Conservation (phyloP, 179 eudicot species). For the Actinidia arguta region DNA sequence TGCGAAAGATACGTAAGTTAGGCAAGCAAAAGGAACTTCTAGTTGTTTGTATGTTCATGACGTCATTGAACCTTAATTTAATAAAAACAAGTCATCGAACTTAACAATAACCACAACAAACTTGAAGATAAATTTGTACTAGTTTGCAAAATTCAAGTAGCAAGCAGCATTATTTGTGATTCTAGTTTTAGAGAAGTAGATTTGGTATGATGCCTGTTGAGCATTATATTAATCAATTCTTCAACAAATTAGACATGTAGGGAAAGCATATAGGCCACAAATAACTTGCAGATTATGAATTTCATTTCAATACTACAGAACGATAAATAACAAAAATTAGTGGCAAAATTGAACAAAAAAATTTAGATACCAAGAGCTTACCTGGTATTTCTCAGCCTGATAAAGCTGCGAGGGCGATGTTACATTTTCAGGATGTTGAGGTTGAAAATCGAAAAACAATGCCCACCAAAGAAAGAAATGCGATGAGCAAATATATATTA, state of each 20-base stretch:
- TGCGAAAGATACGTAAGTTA: not conserved
- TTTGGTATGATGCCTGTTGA: not conserved
- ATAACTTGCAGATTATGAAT: not conserved
- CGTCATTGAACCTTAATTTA: not conserved
- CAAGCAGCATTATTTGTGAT: not conserved
- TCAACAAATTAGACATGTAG: not conserved
- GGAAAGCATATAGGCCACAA: not conserved
- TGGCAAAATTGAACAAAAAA: not conserved
- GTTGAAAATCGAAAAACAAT: constrained; percentile 91
- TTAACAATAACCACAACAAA: not conserved
- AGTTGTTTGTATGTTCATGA: not conserved
- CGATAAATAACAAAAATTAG: not conserved
- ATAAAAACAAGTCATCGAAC: too few species aligned
- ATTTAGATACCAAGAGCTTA: constrained; percentile 15
- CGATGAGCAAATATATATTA: not conserved
- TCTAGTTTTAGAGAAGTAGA: not conserved
- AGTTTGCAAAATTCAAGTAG: too few species aligned
- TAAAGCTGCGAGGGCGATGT: constrained; percentile 74
- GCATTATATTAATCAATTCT: not conserved
- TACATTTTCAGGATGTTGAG: constrained; percentile 85
- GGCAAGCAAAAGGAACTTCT: not conserved
- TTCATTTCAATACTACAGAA: not conserved
- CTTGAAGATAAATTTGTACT: too few species aligned
- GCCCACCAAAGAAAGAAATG: constrained; percentile 33
- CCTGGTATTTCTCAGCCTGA: constrained; percentile 77